Base-by-base conservation (phyloP, 345 rosid genomes). In the Nephelium lappaceum region DNA sequence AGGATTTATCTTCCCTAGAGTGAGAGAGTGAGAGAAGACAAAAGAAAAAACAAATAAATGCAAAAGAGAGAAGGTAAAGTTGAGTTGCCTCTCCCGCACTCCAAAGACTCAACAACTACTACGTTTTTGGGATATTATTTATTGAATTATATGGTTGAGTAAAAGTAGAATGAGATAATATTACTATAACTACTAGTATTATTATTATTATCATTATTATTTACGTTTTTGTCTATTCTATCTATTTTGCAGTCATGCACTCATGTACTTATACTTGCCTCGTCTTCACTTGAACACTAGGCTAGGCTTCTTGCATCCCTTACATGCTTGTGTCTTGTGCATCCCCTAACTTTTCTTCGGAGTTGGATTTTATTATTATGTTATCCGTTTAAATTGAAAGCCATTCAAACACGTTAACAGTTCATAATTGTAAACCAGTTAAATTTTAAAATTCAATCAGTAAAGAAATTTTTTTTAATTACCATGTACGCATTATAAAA, bases 251-350 rank as follows among this genome's bases (percentile, higher is more conserved):
- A 60, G 64, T 60, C 25, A 60, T 60, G 64, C 64, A 60, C 27
- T 60, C 27, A 60, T 60, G 25, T 23, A 60, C 27, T 7, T 21
- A 21, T 27, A 64, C 16, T 64, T 64, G 41, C 19, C 68, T 64
- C 27, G 68, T 64, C 38, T 64, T 64, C 68, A 64, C 41, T 15
- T 10, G 39, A 24, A 31, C 68, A 64, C 19, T 31, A 64, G 36
- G 24, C 67, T 25, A 8, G 23, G 24, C 55, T 49, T 49, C 55
- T 31, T 31, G 36, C 55, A 15, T n/a, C 14, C 23, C 63, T 60
- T 60, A 10, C 63, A 60, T 21, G 75, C 10, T 78, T 4, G 76
- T 78, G 81, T 78, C 76, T 64, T 6, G 65, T 72, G 77, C 67
- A 78, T 65, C 11, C 27, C 63, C 18, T 6, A n/a, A 60, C 64